Base-by-base conservation (phyloP, 192 early-diverging fungal species). In the Linnemannia hyalina region DNA sequence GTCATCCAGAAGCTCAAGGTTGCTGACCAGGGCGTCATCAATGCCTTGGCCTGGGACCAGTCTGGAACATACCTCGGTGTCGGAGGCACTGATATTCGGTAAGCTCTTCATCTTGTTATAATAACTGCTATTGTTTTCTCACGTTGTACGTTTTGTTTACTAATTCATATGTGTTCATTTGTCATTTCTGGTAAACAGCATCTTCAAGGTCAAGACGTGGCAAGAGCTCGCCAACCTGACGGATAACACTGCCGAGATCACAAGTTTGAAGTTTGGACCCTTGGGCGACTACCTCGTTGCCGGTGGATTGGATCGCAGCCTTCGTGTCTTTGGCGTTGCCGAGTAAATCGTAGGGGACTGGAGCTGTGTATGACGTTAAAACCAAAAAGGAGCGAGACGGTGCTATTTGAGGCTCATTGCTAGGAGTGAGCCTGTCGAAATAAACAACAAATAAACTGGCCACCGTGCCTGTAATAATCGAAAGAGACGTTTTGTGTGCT, bases 1-100 rank as follows among this genome's bases (percentile, higher is more conserved):
- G 90, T 92, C 74, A 89, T 94, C 71, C 91, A 96, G 68, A 94
- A 91, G 44, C 85, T 97, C 42, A 90, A 92, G 70, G 76, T 96
- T 72, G 90, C 87, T n/a, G 91, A 91, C 11, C 86, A 83, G 0
- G 89, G 90, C 9, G 88, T 92, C 26, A 89, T 96, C 35, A 88
- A 89, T 36, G 83, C 89, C n/a, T 91, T 95, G 36, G 80, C 89
- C 20, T 99, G 96, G 88, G 98, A 99, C 78, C 89, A 91, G 60
- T 95, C 94, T 68, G 97, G 95, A 36, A 94, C 96, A 74, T 99
- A 96, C 76, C 82, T 98, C 63, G 97, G 92, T 29, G 91, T 96
- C 57, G 96, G 93, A 68, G 92, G 93, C 32, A 88, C 85, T 42
- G 90, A 93, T 74, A 75, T 95, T 69, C 83, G 89, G 89, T 89